These are phyloP conservation scores for Ilex aquifolium DNA, from an alignment of 257 asterid genomes.

Conservation along the genomic window DNA sequence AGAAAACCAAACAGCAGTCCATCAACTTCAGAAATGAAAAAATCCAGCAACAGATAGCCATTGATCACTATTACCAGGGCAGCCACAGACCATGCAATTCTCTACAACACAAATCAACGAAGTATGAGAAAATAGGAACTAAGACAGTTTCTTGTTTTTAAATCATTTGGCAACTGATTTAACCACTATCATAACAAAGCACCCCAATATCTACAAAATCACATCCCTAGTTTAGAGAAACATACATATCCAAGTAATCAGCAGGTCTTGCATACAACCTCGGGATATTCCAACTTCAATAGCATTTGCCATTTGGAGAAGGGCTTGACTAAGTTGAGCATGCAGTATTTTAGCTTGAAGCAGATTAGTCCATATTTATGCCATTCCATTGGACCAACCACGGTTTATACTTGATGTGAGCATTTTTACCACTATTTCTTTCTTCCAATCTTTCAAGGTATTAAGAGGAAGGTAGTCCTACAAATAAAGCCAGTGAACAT, in stretches of 20 bases:
- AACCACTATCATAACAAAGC: too few species aligned
- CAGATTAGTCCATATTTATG: too few species aligned
- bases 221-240: background rate
- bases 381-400: too few species aligned
- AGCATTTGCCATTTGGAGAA: too few species aligned
- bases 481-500: too few species aligned
- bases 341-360: too few species aligned
- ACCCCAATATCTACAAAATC: background rate
- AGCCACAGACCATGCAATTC: constrained; percentile 88
- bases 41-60: constrained; percentile 84
- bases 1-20: constrained; percentile 55
- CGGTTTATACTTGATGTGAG: too few species aligned
- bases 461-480: too few species aligned
- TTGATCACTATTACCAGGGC: constrained; percentile 81
- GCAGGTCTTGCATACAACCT: background rate
- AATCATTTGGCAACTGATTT: background rate
- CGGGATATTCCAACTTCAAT: too few species aligned
- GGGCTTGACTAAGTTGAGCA: too few species aligned
- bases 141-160: background rate
- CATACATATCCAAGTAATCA: background rate
- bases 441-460: too few species aligned
- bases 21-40: constrained; percentile 64
- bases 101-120: constrained; percentile 34
- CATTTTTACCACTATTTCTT: too few species aligned
- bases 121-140: background rate